Conservation (phyloP, 129 eudicot species). For the Ambrosia trifida region DNA sequence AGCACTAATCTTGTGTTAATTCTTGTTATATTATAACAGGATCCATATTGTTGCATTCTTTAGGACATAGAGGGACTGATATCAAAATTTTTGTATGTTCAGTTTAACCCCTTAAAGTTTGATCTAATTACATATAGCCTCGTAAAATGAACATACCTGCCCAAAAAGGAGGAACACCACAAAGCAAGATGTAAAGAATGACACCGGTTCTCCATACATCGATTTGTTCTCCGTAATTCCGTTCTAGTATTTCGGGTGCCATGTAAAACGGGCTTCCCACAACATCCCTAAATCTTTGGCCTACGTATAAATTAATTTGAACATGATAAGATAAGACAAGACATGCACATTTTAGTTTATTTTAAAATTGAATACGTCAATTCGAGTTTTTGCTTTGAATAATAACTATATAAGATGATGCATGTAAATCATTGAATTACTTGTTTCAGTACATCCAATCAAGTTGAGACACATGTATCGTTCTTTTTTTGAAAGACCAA, state of each 20-base stretch:
- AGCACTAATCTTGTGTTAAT: too few species aligned
- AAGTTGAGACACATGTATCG: background rate
- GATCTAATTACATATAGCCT: background rate
- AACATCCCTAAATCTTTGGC: conserved; percentile 65
- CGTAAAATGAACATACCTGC: conserved; percentile 50
- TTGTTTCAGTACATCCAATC: too few species aligned
- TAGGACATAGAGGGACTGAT: background rate
- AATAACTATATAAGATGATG: background rate
- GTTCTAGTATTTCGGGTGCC: conserved; percentile 84
- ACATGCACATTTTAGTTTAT: background rate
- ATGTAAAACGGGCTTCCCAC: conserved; percentile 96
- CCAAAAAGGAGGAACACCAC: conserved; percentile 98
- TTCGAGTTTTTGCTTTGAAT: background rate
- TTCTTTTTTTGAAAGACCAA: too few species aligned
- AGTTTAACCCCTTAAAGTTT: background rate
- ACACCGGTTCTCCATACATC: conserved; percentile 93
- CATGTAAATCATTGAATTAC: background rate
- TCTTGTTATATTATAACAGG: too few species aligned
- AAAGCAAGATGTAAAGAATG: conserved; percentile 84
- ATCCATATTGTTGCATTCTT: background rate
- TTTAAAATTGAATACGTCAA: background rate
- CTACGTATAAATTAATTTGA: too few species aligned
- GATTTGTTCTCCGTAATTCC: conserved; percentile 68
- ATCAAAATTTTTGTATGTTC: background rate
- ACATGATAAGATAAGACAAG: too few species aligned